Percentiles rank a stretch among this genome's conserved stretches.
These are phyloP conservation scores for Epichloe baconii DNA, from an alignment of 2,329 filamentous ascomycete species.

Conservation along the genomic window DNA sequence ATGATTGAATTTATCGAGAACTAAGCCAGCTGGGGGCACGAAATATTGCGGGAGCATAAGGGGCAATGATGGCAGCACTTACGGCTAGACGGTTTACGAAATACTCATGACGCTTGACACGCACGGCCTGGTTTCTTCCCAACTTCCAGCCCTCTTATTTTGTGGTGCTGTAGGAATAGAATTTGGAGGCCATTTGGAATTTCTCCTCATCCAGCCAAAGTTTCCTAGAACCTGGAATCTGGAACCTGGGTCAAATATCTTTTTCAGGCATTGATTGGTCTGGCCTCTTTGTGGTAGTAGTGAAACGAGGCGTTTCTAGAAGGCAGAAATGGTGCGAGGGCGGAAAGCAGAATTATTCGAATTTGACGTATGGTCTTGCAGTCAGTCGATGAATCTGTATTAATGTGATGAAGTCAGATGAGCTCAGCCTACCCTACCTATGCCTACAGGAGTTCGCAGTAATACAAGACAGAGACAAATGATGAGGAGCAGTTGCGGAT, in stretches of 20 bases:
- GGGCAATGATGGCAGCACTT: background rate
- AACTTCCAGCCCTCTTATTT: background rate
- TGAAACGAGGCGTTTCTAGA: background rate
- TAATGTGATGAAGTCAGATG: no score
- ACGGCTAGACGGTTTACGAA: background rate
- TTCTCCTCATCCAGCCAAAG: background rate
- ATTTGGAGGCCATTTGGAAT: background rate
- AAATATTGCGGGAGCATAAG: background rate
- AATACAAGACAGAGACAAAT: background rate
- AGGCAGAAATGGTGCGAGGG: no score
- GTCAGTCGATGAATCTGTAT: no score
- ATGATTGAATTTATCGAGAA: constrained; percentile 83
- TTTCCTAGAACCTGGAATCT: background rate
- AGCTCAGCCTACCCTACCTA: no score
- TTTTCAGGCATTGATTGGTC: background rate
- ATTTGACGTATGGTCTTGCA: no score
- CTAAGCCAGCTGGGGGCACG: constrained; percentile 5
- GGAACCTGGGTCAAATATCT: no score
- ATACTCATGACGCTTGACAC: background rate
- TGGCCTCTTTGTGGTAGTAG: background rate
- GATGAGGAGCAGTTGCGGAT: background rate
- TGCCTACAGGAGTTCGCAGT: no score
- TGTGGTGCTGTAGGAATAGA: background rate
- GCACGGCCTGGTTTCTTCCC: background rate
- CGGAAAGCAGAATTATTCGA: no score